Percentiles rank a stretch among this genome's conserved stretches.
Conservation (phyloP, 2,329 filamentous ascomycete genomes). For the Alternaria triticina region DNA sequence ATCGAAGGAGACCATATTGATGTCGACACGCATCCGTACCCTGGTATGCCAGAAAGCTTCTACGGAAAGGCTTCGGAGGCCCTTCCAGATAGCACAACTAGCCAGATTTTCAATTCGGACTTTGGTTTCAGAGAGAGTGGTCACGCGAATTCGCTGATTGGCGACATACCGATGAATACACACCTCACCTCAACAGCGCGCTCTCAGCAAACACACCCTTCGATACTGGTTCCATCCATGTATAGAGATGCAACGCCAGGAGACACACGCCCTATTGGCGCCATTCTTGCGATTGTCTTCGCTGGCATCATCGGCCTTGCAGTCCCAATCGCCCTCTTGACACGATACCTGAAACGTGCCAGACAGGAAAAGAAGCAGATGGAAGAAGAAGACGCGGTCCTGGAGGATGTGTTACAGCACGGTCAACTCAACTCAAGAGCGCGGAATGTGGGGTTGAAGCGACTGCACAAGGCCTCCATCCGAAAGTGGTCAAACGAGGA, state of each 20-base stretch:
- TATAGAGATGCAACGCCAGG: background rate
- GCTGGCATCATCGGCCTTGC: background rate
- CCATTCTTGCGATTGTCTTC: constrained; percentile 3
- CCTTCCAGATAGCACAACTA: background rate
- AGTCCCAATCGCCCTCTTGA: background rate
- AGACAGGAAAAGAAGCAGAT: background rate
- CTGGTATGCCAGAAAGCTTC: background rate
- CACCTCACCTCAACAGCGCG: background rate
- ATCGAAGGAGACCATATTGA: background rate
- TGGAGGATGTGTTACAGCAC: background rate
- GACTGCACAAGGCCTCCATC: background rate
- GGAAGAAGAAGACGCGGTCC: background rate
- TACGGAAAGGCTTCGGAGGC: background rate
- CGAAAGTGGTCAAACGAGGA: constrained; percentile 2
- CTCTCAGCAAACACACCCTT: background rate
- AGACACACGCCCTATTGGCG: background rate
- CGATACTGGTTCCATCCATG: background rate
- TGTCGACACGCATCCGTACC: constrained; percentile 1
- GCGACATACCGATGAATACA: background rate
- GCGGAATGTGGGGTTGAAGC: background rate
- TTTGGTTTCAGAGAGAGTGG: background rate
- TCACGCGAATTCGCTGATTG: background rate
- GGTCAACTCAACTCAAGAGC: background rate
- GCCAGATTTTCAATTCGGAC: background rate
- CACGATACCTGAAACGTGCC: background rate